phyloP scores from a whole-genome alignment of 2,329 filamentous ascomycete species.

The Colletotrichum chlorophyti region DNA sequence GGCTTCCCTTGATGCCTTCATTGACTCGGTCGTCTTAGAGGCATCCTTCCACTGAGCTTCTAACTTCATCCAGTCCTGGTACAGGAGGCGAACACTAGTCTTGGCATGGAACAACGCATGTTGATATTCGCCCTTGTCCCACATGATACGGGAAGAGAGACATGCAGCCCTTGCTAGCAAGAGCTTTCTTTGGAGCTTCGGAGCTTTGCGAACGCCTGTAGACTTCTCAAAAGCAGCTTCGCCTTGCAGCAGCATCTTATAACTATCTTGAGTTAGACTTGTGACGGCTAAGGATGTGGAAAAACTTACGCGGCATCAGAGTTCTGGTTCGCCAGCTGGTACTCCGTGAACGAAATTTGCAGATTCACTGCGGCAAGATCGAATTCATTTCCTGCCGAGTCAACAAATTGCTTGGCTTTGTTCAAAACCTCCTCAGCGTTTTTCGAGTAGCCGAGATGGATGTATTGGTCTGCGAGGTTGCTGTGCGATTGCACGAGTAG shows the following conservation, averaged over 20 bases:
- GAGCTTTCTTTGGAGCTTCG: conserved; percentile 48
- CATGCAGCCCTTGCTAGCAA: conserved; percentile 66
- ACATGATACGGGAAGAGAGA: conserved; percentile 68
- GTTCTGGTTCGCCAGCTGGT: conserved; percentile 71
- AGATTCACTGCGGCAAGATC: conserved; percentile 56
- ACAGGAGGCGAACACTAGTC: conserved; percentile 61
- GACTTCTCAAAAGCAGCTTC: conserved; percentile 23
- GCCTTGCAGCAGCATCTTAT: conserved; percentile 22
- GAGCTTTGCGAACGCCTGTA: not conserved
- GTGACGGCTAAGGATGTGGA: not conserved
- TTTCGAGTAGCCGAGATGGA: conserved; percentile 57
- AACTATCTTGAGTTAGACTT: conserved; percentile 12
- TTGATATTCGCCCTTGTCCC: conserved; percentile 66
- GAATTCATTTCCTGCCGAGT: conserved; percentile 43
- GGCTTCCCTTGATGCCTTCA: not conserved
- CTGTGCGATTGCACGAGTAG: conserved; percentile 53
- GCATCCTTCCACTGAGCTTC: conserved; percentile 41
- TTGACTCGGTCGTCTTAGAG: conserved; percentile 32
- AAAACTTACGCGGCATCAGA: conserved; percentile 62
- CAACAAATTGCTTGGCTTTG: conserved; percentile 58
- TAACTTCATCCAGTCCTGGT: conserved; percentile 61
- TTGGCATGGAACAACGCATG: conserved; percentile 65
- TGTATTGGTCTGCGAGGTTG: conserved; percentile 58
- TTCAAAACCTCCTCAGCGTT: conserved; percentile 62
- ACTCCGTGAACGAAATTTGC: conserved; percentile 77